Conservation (phyloP, 495 filamentous ascomycete genomes). For the Hypoxylon crocopeplum region DNA sequence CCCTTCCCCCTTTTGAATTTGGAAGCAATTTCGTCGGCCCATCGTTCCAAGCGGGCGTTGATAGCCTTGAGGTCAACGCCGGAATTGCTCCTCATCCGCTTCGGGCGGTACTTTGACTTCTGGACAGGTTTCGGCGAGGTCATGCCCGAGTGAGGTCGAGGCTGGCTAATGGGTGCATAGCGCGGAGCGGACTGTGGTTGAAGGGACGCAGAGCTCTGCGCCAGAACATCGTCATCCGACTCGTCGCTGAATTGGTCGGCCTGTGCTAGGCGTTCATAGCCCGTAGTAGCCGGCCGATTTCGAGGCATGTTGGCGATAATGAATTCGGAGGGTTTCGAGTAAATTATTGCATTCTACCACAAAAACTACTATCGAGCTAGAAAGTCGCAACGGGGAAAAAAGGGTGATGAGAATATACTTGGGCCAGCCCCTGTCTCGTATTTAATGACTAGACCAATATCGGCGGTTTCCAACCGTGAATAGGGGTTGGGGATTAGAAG, state of each 20-base stretch:
- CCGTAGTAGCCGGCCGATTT: slow-evolving; percentile 76
- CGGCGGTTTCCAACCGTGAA: slow-evolving; percentile 21
- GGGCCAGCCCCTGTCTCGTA: slow-evolving; percentile 31
- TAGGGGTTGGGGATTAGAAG: slow-evolving; percentile 12
- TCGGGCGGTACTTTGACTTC: slow-evolving; percentile 54
- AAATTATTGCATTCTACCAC: slow-evolving; percentile 25
- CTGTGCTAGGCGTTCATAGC: slow-evolving; percentile 91
- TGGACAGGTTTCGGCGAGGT: slow-evolving; percentile 51
- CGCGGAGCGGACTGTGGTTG: slow-evolving; percentile 69
- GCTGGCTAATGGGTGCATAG: slow-evolving; percentile 71
- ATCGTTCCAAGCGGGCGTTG: slow-evolving; percentile 92
- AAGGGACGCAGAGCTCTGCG: slow-evolving; percentile 58
- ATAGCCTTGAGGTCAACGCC: slow-evolving; percentile 99
- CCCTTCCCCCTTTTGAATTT: slow-evolving; percentile 90
- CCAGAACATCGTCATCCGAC: slow-evolving; percentile 68
- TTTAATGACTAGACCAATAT: slow-evolving; percentile 19
- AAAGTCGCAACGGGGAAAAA: not conserved
- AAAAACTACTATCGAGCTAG: not conserved
- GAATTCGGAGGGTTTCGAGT: not conserved
- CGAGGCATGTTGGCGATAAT: slow-evolving; percentile 43
- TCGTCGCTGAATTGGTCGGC: slow-evolving; percentile 85
- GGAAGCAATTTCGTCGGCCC: slow-evolving; percentile 97
- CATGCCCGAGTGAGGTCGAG: slow-evolving; percentile 68
- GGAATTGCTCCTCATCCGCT: slow-evolving; percentile 76
- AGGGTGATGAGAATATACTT: slow-evolving; percentile 1